Evolutionary conservation across 345 rosid species (phyloP), one percentile per base, ranked within the genome.

Genomic region (Aquilaria sinensis): DNA sequence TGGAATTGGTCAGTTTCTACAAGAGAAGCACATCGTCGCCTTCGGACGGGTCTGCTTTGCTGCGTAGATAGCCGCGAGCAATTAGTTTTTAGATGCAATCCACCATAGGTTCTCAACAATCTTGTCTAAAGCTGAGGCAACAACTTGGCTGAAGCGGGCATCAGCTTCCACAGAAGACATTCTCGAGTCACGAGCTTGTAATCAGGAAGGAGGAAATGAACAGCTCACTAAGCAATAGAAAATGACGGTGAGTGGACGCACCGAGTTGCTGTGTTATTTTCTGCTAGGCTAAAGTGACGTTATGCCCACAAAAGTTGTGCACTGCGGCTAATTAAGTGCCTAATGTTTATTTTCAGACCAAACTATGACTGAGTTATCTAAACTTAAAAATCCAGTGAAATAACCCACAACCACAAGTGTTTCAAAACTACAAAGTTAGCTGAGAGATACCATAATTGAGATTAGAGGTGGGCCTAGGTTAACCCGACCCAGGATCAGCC

Each of bases 161-260:
- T 85, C 92, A 84, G 87, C 97, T 85, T 88, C 98, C 92, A 92
- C 72, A 67, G 97, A 93, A 86, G 99, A 90, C 99, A 94, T 94
- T 82, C 99, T 96, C 92, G 70, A 75, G 74, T 71, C 74, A 23
- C 1, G 23, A 23, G 23, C 23, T 1, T 23, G 23, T 23, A 23
- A 23, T 23, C 23, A 23, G 23, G 23, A 23, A 23, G 67, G 69
- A 66, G 61, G 41, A 68, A 72, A 77, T 56, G 62, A 66, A 60
- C 14, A 51, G 53, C 64, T 78, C 78, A 60, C 56, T 45, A 54
- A 72, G 56, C 51, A 54, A 34, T 41, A 23, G 47, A 50, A n/a
- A 61, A 47, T 57, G 61, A 15, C 49, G 32, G 47, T 54, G 58
- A 64, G 34, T 71, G 33, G 10, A 67, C 58, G 37, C 54, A 53